Evolutionary conservation across 345 rosid species (phyloP).

Genomic region (Balakata baccata): DNA sequence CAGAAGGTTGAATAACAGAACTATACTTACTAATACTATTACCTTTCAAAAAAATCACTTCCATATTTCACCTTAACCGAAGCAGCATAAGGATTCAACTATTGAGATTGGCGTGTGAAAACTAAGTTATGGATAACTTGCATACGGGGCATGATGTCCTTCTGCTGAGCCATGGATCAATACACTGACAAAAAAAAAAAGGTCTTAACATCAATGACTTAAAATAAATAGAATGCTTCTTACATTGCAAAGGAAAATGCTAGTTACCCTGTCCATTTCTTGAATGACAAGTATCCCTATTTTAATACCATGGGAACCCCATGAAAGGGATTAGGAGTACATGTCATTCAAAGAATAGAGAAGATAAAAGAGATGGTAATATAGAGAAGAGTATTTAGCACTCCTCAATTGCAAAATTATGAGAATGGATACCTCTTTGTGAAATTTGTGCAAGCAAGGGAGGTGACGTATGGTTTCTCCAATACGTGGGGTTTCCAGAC

Average conservation of each 20-base stretch:
- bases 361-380: no score
- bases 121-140: conserved; percentile 66
- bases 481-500: conserved; percentile 67
- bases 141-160: conserved; percentile 83
- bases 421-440: conserved; percentile 61
- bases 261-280: no score
- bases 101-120: neutral
- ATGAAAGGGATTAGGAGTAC: no score
- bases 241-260: neutral
- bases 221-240: neutral
- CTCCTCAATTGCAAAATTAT: neutral
- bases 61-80: neutral
- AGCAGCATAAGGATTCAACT: neutral
- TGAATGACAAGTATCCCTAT: no score
- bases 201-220: conserved; percentile 6
- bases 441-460: conserved; percentile 97
- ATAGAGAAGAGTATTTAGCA: no score
- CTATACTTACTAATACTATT: neutral
- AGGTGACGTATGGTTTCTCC: conserved; percentile 92
- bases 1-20: neutral
- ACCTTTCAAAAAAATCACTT: conserved; percentile 1
- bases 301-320: no score
- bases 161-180: conserved; percentile 90
- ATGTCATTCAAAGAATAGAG: no score
- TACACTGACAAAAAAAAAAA: conserved; percentile 52